Base-by-base conservation (phyloP, 2,329 filamentous ascomycete genomes). In the Ambrosiella beaveri region DNA sequence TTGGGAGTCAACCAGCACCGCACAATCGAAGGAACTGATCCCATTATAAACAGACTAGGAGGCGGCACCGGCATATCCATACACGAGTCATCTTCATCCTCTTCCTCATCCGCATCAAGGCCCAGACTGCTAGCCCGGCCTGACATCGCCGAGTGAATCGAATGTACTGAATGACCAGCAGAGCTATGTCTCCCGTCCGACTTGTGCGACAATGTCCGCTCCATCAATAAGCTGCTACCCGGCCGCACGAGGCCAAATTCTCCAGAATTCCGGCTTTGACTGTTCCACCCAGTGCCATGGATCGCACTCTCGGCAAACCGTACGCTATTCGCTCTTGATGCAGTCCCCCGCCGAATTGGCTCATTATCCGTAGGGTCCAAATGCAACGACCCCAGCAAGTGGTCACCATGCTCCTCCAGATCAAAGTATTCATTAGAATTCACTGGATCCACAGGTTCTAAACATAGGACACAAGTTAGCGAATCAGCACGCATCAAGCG, bases 251-350 rank as follows among this genome's bases (percentile, higher is more conserved):
- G 85, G 45, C 82, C 81, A 63, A 95, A 85, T 58, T 97, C 93
- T 52, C 86, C 81, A 11, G 88, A 91, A 58, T 89, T 85, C 50
- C 91, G 82, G 60, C 85, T 86, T 63, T 81, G 82, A 41, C 73
- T 72, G 44, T 84, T 84, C 80, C 93, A 94, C 68, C 89, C 79
- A 7, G 80, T 89, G 53, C 88, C 86, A 65, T 95, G 89, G 64
- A 95, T 82, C 12, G 91, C 90, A 66, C 88, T 95, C 68, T 97
- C 91, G 67, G 97, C 93, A 65, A 98, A 98, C 41, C 93, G 86
- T 64, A 98, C 93, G 67, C 93, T 97, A 68, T 97, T 97, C 53
- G 93, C 91, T 64, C 93, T 80, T 15, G 93, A 98, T 15, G 88
- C 85, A 17, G 87, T 88, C 57, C 93, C 88, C 62, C 91, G 81